Percentiles rank a stretch among this genome's conserved stretches.
These are phyloP conservation scores for Spiraea crenata DNA, from an alignment of 331 rosid genomes.

Conservation along the genomic window DNA sequence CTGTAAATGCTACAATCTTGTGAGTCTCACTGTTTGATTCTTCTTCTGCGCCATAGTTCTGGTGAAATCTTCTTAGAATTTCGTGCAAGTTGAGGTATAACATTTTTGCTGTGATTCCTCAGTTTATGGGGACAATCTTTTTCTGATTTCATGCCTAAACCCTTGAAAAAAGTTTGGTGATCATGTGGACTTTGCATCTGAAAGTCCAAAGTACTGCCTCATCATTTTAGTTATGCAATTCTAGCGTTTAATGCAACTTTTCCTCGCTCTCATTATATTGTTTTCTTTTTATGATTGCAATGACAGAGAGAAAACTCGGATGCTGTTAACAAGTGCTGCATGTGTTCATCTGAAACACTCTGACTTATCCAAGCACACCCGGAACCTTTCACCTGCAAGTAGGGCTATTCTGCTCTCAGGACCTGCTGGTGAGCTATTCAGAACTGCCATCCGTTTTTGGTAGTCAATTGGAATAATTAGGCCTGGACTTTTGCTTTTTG, in stretches of 20 bases:
- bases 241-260: background rate
- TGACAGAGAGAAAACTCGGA: conserved; percentile 66
- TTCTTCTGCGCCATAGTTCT: background rate
- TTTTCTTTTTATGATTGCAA: conserved; percentile 21
- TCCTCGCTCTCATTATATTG: conserved; percentile 19
- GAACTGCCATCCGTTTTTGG: conserved; percentile 5
- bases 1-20: conserved; percentile 1
- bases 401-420: conserved; percentile 88
- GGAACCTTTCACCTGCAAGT: conserved; percentile 90
- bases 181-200: conserved; percentile 3
- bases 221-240: conserved; percentile 2
- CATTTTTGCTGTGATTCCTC: conserved; percentile 7
- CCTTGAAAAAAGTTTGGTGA: background rate
- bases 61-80: background rate
- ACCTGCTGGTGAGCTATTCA: conserved; percentile 60
- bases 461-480: no score
- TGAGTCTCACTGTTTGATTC: conserved; percentile 12
- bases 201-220: conserved; percentile 4
- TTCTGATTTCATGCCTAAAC: conserved; percentile 10
- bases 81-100: background rate
- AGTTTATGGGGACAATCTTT: conserved; percentile 6
- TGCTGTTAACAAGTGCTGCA: conserved; percentile 72
- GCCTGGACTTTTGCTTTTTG: background rate
- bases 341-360: conserved; percentile 70
- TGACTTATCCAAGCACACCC: conserved; percentile 73